phyloP scores from a whole-genome alignment of 2,329 filamentous ascomycete species.

The Diaporthe caulivora region DNA sequence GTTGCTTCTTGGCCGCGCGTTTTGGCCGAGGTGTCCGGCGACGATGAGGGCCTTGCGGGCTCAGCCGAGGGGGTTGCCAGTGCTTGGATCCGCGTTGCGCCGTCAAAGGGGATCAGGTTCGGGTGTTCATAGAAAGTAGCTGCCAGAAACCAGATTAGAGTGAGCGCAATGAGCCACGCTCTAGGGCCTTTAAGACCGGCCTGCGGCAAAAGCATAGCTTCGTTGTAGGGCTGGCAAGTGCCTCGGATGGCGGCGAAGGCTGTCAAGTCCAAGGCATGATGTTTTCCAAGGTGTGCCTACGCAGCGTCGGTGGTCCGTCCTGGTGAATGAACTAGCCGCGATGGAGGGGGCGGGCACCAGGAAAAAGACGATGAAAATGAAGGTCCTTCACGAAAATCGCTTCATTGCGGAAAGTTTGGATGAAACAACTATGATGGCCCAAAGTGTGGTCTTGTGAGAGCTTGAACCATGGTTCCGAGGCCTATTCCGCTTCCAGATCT shows the following conservation, averaged over 20 bases:
- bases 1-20: not conserved
- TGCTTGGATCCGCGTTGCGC: not conserved
- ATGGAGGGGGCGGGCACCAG: too few relatives aligned
- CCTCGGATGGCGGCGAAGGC: not conserved
- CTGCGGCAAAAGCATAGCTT: not conserved
- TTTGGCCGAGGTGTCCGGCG: not conserved
- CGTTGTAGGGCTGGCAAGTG: too few relatives aligned
- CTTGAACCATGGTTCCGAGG: too few relatives aligned
- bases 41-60: not conserved
- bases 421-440: not conserved
- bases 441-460: too few relatives aligned
- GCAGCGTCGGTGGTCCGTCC: not conserved
- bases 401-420: not conserved
- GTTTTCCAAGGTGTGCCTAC: not conserved
- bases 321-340: not conserved
- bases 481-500: too few relatives aligned
- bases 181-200: not conserved
- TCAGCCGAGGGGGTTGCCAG: not conserved
- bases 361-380: not conserved
- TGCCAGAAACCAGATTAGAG: not conserved
- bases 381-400: not conserved
- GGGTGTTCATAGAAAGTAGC: conserved; percentile 2
- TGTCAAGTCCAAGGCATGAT: not conserved
- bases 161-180: not conserved
- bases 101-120: not conserved